These are phyloP conservation scores for Cystobasidiopsis lactophilus DNA, from an alignment of 768 basidiomycete genomes.

Conservation along the genomic window DNA sequence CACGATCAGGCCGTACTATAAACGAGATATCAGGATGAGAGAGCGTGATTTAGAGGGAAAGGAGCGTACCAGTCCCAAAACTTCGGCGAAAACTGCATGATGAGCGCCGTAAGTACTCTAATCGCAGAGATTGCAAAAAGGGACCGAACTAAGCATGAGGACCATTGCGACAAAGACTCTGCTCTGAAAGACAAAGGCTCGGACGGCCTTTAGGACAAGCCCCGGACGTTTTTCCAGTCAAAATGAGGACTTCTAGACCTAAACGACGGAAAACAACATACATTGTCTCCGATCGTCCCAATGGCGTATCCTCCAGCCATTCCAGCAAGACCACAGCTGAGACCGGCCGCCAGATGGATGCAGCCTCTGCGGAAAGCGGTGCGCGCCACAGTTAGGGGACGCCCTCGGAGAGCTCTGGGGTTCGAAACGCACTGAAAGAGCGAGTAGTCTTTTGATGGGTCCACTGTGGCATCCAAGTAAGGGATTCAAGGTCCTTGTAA, in stretches of 20 bases:
- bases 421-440: slow-evolving; percentile 9
- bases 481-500: background rate
- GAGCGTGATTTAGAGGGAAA: no score
- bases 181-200: slow-evolving; percentile 74
- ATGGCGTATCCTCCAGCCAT: slow-evolving; percentile 87
- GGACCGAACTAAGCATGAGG: no score
- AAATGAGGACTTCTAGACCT: no score
- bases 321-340: slow-evolving; percentile 77
- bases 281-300: slow-evolving; percentile 78
- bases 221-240: background rate
- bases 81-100: no score
- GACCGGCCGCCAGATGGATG: slow-evolving; percentile 73
- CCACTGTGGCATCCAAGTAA: slow-evolving; percentile 3
- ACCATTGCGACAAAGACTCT: slow-evolving; percentile 76
- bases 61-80: no score
- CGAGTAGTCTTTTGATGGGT: slow-evolving; percentile 14
- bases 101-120: no score
- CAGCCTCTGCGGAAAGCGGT: slow-evolving; percentile 61
- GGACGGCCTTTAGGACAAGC: slow-evolving; percentile 41
- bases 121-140: no score
- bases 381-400: background rate
- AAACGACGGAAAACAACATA: slow-evolving; percentile 30
- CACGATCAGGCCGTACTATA: no score
- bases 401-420: no score
- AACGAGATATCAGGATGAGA: no score